Base-by-base conservation (phyloP, 495 filamentous ascomycete genomes). In the Penicillium verhagenii region DNA sequence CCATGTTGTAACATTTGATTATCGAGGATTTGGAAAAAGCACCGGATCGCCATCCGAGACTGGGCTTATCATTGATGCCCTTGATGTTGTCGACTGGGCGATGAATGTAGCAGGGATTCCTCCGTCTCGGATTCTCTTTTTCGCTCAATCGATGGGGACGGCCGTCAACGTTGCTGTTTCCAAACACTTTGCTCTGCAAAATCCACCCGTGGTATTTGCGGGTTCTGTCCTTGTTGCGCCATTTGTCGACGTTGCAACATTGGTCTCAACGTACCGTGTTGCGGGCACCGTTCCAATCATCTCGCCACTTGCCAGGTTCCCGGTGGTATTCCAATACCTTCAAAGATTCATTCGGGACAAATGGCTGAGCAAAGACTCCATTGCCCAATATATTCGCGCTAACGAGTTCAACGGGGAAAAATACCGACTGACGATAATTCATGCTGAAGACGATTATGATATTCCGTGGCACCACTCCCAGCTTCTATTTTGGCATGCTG, bases 131-230 rank as follows among this genome's bases (percentile, higher is more conserved):
- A 91, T 94, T 52, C 75, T 91, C 16, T 70, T 92, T 24, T 72
- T 93, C 24, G 87, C 87, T 31, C 90, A 94, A 58, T 87, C 82
- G 53, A 79, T 95, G 19, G 90, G 91, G 25, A 92, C 91, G 1
- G 90, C 86, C 1, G 86, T 93, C 0, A 79, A 79, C 19, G 64
- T 83, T 18, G 90, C 74, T n/a, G 76, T 86, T 2, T 81, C 79
- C 0, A 82, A 89, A 42, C 75, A 80, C 42, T 87, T 86, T 53
- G 72, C 77, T 45, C 33, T 61, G 11, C 65, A 69, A 52, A 57
- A 61, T 14, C 63, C 60, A 7, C 69, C 71, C 1, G 53, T 65
- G 6, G 47, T 63, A 4, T 72, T 76, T 50, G 63, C 68, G 24
- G 71, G 70, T 18, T 65, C 53, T 10, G 61, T 75, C 20, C 57